Conservation (phyloP, 352 stramenopile genomes). For the Peronosclerospora sorghi region DNA sequence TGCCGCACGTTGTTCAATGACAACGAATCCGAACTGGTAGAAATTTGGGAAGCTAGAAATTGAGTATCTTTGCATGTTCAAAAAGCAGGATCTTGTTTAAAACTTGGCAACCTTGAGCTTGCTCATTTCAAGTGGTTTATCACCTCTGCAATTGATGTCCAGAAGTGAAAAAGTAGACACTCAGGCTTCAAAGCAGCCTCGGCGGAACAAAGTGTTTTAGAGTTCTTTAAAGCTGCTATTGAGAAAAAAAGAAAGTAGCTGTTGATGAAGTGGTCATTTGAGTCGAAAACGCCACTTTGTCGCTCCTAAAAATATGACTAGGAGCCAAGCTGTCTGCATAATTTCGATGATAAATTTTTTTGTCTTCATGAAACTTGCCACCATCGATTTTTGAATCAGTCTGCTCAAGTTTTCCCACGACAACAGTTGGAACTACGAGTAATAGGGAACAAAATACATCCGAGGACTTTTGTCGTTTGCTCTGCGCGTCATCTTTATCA, state of each 20-base stretch:
- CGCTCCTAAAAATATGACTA: conserved; percentile 2
- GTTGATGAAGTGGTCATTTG: conserved; percentile 1
- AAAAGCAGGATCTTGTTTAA: conserved; percentile 33
- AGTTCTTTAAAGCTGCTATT: conserved; percentile 5
- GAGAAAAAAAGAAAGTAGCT: background rate
- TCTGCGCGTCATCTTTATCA: background rate
- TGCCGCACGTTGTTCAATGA: no score
- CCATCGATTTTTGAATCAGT: background rate
- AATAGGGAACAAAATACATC: conserved; percentile 23
- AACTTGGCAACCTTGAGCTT: conserved; percentile 12
- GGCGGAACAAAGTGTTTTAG: conserved; percentile 1
- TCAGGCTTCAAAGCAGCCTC: conserved; percentile 7
- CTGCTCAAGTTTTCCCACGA: conserved; percentile 2
- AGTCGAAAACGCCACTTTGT: background rate
- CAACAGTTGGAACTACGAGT: conserved; percentile 10
- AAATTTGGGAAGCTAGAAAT: no score
- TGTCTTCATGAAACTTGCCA: background rate
- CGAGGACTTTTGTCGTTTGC: conserved; percentile 10
- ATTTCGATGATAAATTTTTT: background rate
- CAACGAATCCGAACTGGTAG: no score
- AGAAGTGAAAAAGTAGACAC: conserved; percentile 1
- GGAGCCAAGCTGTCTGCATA: conserved; percentile 5
- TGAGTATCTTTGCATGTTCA: no score
- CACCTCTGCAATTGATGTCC: conserved; percentile 8
- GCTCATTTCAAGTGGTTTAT: conserved; percentile 3